Conservation (phyloP, 129 eudicot genomes). For the Silybum marianum region DNA sequence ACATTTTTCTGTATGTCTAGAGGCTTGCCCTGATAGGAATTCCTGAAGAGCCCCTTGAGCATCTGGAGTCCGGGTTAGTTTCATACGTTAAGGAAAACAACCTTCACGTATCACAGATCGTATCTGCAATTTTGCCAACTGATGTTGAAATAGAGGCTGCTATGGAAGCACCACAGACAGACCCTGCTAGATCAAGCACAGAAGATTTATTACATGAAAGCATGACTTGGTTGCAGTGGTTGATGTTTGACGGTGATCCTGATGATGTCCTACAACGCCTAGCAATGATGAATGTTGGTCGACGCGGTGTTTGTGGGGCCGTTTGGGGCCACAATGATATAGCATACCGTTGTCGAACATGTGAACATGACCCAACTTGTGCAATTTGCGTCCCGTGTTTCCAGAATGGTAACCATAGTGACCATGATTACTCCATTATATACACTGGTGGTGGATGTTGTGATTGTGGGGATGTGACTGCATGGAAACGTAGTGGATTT, state of each 20-base stretch:
- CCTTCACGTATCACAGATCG: slow-evolving; percentile 40
- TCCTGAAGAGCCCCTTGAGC: slow-evolving; percentile 58
- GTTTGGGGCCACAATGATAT: slow-evolving; percentile 96
- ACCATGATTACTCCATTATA: slow-evolving; percentile 88
- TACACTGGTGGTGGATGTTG: slow-evolving; percentile 99
- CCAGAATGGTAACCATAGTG: slow-evolving; percentile 86
- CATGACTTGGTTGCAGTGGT: slow-evolving; percentile 92
- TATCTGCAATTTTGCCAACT: slow-evolving; percentile 63
- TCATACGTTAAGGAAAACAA: slow-evolving; percentile 50
- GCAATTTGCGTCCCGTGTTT: slow-evolving; percentile 98
- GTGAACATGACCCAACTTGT: slow-evolving; percentile 98
- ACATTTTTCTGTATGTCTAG: slow-evolving; percentile 43
- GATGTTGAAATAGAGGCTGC: slow-evolving; percentile 59
- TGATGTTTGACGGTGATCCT: slow-evolving; percentile 93
- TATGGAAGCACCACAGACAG: slow-evolving; percentile 39
- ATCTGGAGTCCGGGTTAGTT: slow-evolving; percentile 60
- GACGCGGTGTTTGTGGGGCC: slow-evolving; percentile 95
- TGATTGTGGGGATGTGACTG: slow-evolving; percentile 98
- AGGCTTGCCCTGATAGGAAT: slow-evolving; percentile 66
- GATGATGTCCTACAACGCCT: slow-evolving; percentile 45
- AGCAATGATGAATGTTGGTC: slow-evolving; percentile 52
- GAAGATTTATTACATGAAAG: slow-evolving; percentile 63
- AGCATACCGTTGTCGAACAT: slow-evolving; percentile 93
- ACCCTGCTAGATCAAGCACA: slow-evolving; percentile 33
- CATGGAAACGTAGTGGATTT: slow-evolving; percentile 97